Evolutionary conservation across 352 stramenopile species (phyloP).

Genomic region (Stramenopiles sp.): DNA sequence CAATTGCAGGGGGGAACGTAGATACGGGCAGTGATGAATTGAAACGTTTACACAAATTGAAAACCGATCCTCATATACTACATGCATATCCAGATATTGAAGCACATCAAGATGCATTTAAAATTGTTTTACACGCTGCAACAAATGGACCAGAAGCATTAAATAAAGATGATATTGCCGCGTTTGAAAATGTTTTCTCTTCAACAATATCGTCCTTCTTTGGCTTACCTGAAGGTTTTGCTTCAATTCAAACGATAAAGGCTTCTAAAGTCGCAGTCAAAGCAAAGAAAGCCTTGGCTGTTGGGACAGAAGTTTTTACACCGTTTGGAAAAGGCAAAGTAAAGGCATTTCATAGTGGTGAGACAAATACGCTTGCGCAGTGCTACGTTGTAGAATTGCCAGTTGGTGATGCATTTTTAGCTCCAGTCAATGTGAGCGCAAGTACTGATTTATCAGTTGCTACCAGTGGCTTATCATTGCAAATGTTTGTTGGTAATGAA

Average conservation of each 20-base stretch:
- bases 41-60: not conserved
- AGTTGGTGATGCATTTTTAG: slow-evolving; percentile 29
- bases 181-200: not conserved
- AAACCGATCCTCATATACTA: not conserved
- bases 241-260: slow-evolving; percentile 21
- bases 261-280: slow-evolving; percentile 36
- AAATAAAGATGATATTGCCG: not conserved
- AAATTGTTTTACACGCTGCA: not conserved
- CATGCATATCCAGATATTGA: not conserved
- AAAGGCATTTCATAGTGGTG: slow-evolving; percentile 40
- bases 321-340: not conserved
- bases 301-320: not conserved
- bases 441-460: slow-evolving; percentile 20
- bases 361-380: slow-evolving; percentile 39
- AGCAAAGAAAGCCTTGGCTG: slow-evolving; percentile 35
- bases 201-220: not conserved
- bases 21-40: not conserved
- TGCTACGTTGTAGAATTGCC: slow-evolving; percentile 36
- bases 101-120: not conserved
- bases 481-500: slow-evolving; percentile 53
- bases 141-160: not conserved
- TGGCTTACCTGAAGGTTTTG: not conserved
- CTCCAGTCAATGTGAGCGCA: not conserved
- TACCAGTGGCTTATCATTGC: slow-evolving; percentile 27
- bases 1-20: too few relatives aligned